phyloP scores from a whole-genome alignment of 176 grass and related monocot genomes.

The Carex parvula region DNA sequence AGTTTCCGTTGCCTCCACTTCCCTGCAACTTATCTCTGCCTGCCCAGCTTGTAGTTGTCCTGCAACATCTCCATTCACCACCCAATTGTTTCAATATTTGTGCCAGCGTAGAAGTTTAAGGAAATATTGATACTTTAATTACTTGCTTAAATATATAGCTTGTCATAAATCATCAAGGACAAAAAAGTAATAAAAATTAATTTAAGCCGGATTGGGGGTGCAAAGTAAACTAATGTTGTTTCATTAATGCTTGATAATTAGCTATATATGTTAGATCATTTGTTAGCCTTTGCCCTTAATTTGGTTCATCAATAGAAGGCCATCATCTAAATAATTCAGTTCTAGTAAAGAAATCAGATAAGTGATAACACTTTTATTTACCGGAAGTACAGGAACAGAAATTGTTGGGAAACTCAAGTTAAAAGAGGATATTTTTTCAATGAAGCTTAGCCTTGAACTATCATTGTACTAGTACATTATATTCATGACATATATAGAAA shows the following conservation, averaged over 20 bases:
- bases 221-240: background rate
- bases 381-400: background rate
- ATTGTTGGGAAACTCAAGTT: background rate
- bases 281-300: background rate
- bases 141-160: background rate
- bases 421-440: background rate
- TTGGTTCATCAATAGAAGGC: background rate
- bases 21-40: conserved; percentile 20
- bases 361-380: background rate
- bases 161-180: background rate
- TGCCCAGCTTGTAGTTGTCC: conserved; percentile 29
- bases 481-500: background rate
- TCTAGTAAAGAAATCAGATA: background rate
- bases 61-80: conserved; percentile 13
- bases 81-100: conserved; percentile 13
- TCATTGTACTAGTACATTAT: background rate
- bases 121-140: background rate
- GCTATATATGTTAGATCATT: background rate
- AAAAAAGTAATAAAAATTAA: background rate
- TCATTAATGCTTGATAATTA: background rate
- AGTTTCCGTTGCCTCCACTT: conserved; percentile 25
- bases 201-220: background rate
- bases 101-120: background rate
- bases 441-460: background rate
- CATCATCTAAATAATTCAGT: background rate